Conservation (phyloP, 176 grass and related monocot species). For the Bromus sterilis region DNA sequence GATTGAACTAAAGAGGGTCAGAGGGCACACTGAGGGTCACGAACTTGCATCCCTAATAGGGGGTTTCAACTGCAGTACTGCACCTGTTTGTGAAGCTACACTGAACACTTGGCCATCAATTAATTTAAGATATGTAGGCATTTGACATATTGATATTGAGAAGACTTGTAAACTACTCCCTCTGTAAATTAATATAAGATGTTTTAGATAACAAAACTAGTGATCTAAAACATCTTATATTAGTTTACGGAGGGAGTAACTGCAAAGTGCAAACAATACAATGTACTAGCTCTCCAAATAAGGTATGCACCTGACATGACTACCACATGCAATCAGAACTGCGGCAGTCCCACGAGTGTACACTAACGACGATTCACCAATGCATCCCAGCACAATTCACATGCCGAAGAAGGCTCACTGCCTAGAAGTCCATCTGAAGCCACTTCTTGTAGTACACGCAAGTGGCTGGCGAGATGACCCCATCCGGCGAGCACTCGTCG, state of each 20-base stretch:
- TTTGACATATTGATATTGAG: background rate
- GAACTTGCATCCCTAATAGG: too few species aligned
- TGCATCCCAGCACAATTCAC: background rate
- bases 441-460: conserved; percentile 68
- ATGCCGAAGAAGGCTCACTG: background rate
- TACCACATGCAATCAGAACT: background rate
- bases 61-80: background rate
- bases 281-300: background rate
- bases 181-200: too few species aligned
- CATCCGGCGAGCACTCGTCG: conserved; percentile 49
- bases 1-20: too few species aligned
- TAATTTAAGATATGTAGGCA: background rate
- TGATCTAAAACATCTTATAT: too few species aligned
- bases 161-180: background rate
- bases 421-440: conserved; percentile 68
- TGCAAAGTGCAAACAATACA: conserved; percentile 21
- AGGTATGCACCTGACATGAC: background rate
- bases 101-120: background rate
- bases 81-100: background rate
- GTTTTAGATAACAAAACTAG: too few species aligned
- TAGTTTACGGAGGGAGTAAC: too few species aligned
- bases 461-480: conserved; percentile 53
- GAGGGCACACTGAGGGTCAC: too few species aligned
- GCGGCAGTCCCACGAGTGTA: background rate
- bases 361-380: background rate